phyloP scores from a whole-genome alignment of 1,139 yeast genomes.

The Wickerhamomyces sp. region DNA sequence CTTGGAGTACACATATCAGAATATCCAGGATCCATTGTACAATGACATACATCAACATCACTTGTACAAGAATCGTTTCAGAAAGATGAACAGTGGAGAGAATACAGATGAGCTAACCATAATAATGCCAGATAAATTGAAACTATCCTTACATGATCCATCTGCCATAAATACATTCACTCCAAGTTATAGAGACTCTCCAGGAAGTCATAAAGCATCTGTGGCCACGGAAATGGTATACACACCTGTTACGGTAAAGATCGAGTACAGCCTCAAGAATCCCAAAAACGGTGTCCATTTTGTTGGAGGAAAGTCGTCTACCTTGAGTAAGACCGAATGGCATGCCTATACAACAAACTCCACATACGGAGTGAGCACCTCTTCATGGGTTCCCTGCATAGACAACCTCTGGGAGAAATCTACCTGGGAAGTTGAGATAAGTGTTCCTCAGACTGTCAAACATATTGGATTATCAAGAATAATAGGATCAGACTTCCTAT shows the following conservation, averaged over 20 bases:
- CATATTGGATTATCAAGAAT: constrained; percentile 55
- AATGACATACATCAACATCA: constrained; percentile 40
- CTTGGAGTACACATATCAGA: constrained; percentile 9
- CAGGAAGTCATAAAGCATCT: constrained; percentile 34
- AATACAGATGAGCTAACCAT: constrained; percentile 71
- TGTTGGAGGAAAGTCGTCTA: constrained; percentile 44
- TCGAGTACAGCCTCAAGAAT: constrained; percentile 61
- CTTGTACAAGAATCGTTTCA: constrained; percentile 56
- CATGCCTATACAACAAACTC: constrained; percentile 84
- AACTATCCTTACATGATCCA: constrained; percentile 54
- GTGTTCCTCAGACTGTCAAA: constrained; percentile 73
- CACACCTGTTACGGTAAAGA: constrained; percentile 67
- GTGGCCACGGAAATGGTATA: constrained; percentile 41
- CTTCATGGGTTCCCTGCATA: constrained; percentile 96
- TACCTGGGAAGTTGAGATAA: constrained; percentile 87
- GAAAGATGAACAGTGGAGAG: constrained; percentile 56
- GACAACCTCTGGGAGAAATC: constrained; percentile 86
- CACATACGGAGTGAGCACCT: constrained; percentile 74
- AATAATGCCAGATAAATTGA: constrained; percentile 66
- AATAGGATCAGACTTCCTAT: constrained; percentile 31
- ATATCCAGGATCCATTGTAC: constrained; percentile 5
- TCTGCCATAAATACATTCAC: constrained; percentile 42
- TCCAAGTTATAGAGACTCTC: constrained; percentile 35
- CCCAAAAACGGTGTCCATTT: constrained; percentile 77
- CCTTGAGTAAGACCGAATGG: constrained; percentile 47